Conservation (phyloP, 2,329 filamentous ascomycete genomes). For the Mycogone perniciosa region DNA sequence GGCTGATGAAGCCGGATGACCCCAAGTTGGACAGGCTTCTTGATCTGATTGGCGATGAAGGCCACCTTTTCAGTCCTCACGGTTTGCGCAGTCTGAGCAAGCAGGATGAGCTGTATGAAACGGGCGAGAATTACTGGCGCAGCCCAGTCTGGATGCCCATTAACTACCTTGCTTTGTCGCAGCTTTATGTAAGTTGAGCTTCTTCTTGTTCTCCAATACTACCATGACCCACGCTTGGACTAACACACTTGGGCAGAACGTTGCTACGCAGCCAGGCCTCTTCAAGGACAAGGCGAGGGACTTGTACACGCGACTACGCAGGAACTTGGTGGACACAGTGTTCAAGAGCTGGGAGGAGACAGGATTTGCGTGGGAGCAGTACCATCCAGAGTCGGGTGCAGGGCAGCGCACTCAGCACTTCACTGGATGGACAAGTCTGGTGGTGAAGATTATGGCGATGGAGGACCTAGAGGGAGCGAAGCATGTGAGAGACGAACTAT, state of each 20-base stretch:
- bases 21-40: conserved; percentile 68
- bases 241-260: conserved; percentile 40
- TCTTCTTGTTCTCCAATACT: background rate
- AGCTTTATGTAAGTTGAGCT: conserved; percentile 60
- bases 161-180: conserved; percentile 79
- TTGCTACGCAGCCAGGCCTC: conserved; percentile 60
- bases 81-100: conserved; percentile 88
- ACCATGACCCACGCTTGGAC: background rate
- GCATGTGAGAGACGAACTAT: conserved; percentile 44
- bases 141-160: conserved; percentile 94
- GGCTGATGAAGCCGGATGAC: conserved; percentile 67
- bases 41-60: conserved; percentile 70
- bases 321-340: conserved; percentile 83
- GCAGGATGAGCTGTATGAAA: conserved; percentile 76
- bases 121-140: conserved; percentile 94
- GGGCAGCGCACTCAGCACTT: conserved; percentile 98
- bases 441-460: conserved; percentile 97
- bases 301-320: conserved; percentile 70
- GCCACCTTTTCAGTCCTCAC: conserved; percentile 82
- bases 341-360: conserved; percentile 84
- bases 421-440: conserved; percentile 96
- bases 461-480: conserved; percentile 51
- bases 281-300: conserved; percentile 61
- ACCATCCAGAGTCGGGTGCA: conserved; percentile 83
- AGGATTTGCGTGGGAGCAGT: conserved; percentile 98